Evolutionary conservation across 345 rosid genomes (phyloP).

Genomic region (Gossypium raimondii): DNA sequence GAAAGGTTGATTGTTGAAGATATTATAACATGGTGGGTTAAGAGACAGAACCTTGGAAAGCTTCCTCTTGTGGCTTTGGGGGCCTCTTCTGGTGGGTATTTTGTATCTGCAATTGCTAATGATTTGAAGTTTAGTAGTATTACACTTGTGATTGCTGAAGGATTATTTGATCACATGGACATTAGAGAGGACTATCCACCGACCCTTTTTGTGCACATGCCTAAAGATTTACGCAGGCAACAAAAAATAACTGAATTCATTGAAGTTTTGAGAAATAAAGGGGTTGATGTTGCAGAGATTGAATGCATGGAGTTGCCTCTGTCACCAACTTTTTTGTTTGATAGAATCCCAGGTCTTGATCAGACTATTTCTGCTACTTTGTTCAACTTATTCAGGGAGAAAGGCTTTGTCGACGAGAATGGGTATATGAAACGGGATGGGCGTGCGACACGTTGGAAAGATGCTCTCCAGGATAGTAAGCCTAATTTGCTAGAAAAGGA

Average conservation of each 20-base stretch:
- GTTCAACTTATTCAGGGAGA: constrained; percentile 46
- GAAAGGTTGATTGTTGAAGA: constrained; percentile 50
- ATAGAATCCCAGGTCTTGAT: constrained; percentile 61
- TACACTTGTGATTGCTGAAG: constrained; percentile 83
- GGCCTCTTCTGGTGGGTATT: constrained; percentile 93
- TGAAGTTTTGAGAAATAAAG: constrained; percentile 48
- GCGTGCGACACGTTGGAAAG: constrained; percentile 60
- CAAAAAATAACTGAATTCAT: constrained; percentile 56
- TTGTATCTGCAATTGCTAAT: constrained; percentile 69
- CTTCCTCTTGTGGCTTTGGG: constrained; percentile 90
- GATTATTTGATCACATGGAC: constrained; percentile 56
- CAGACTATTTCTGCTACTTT: constrained; percentile 42
- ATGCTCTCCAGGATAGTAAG: constrained; percentile 37
- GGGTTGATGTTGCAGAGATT: constrained; percentile 71
- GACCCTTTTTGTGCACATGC: constrained; percentile 91
- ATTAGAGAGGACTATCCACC: constrained; percentile 60
- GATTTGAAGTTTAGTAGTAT: constrained; percentile 61
- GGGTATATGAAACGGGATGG: constrained; percentile 82
- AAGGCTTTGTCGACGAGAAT: constrained; percentile 61
- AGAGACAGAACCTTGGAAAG: constrained; percentile 43
- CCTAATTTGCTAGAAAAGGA: constrained; percentile 37
- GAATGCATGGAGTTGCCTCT: constrained; percentile 68
- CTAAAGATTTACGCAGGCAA: constrained; percentile 62
- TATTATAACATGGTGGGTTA: constrained; percentile 58
- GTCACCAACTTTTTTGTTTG: constrained; percentile 45